Percentiles rank a stretch among this genome's conserved stretches.
These are phyloP conservation scores for Ustilago nuda DNA, from an alignment of 1,284 basidiomycete genomes.

Conservation along the genomic window DNA sequence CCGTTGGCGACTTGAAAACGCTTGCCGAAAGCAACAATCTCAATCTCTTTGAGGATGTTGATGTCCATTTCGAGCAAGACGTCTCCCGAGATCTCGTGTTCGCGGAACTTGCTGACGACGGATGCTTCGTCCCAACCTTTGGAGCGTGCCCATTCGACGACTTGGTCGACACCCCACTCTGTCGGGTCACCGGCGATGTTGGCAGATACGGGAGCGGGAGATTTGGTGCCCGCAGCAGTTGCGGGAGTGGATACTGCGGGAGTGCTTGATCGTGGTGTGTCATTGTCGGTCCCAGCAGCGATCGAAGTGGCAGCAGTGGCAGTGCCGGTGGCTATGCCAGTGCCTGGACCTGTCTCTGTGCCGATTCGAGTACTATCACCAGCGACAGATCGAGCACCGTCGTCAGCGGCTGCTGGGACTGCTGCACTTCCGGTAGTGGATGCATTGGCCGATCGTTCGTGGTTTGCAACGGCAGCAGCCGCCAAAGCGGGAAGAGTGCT, in stretches of 20 bases:
- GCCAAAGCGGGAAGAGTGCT: conserved; percentile 15
- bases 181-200: conserved; percentile 71
- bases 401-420: conserved; percentile 20
- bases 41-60: conserved; percentile 94
- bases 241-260: conserved; percentile 7
- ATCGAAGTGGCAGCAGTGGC: conserved; percentile 55
- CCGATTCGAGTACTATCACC: conserved; percentile 33
- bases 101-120: conserved; percentile 79
- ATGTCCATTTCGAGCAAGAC: conserved; percentile 93
- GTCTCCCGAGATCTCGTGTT: conserved; percentile 96
- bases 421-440: conserved; percentile 9
- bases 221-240: conserved; percentile 19
- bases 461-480: conserved; percentile 33
- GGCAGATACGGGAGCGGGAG: conserved; percentile 4
- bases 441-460: conserved; percentile 26
- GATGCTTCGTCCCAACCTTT: conserved; percentile 88
- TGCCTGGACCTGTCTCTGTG: conserved; percentile 24
- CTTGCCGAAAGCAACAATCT: conserved; percentile 92
- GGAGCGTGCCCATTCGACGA: conserved; percentile 85
- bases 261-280: conserved; percentile 15
- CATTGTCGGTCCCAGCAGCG: conserved; percentile 63
- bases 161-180: conserved; percentile 89
- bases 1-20: conserved; percentile 92
- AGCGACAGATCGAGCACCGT: conserved; percentile 36
- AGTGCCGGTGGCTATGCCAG: conserved; percentile 30